Evolutionary conservation across 345 rosid species (phyloP).

Genomic region (Eucalyptus albens): DNA sequence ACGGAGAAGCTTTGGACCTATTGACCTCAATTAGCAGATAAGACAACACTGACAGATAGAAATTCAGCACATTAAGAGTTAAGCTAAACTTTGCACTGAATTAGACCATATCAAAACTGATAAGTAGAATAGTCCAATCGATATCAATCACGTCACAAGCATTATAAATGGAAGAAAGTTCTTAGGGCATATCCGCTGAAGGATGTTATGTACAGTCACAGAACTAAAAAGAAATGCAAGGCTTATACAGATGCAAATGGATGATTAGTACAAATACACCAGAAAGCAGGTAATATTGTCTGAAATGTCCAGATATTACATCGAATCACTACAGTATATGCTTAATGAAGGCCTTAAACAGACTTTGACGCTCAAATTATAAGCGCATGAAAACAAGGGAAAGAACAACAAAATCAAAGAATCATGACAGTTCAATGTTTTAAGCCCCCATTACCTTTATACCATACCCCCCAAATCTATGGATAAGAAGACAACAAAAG

Average conservation of each 20-base stretch:
- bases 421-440: not conserved
- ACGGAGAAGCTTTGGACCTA: not conserved
- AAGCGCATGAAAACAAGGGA: not conserved
- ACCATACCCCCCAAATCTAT: not conserved
- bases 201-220: not conserved
- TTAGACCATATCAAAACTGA: not conserved
- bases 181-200: not conserved
- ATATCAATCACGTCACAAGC: not conserved
- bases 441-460: not conserved
- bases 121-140: not conserved
- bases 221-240: not conserved
- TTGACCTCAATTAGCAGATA: not conserved
- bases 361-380: not conserved
- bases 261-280: not conserved
- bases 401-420: not conserved
- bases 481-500: not conserved
- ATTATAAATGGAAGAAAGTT: not conserved
- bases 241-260: not conserved
- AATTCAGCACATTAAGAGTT: not conserved
- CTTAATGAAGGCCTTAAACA: not conserved
- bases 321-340: not conserved
- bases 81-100: not conserved
- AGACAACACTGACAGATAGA: not conserved
- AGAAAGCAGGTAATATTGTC: not conserved
- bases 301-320: not conserved